Evolutionary conservation across 1,139 yeast genomes (phyloP).

Genomic region (Hanseniaspora uvarum): DNA sequence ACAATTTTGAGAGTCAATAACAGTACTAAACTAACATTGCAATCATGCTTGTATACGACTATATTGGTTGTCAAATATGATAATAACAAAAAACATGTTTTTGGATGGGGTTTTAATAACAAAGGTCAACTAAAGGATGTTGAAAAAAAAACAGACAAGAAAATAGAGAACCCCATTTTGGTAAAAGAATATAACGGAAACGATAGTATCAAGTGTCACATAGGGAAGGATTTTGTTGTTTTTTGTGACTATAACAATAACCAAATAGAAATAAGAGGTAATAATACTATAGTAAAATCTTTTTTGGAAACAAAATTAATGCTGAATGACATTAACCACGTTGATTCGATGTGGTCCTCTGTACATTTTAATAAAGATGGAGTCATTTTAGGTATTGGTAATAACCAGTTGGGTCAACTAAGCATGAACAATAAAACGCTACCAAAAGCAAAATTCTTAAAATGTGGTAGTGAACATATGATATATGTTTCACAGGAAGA

Average conservation of each 20-base stretch:
- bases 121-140: slow-evolving; percentile 51
- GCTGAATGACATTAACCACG: slow-evolving; percentile 15
- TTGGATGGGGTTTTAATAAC: slow-evolving; percentile 78
- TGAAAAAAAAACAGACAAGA: not conserved
- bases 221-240: slow-evolving; percentile 15
- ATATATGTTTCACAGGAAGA: slow-evolving; percentile 33
- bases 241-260: not conserved
- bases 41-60: slow-evolving; percentile 24
- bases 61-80: slow-evolving; percentile 26
- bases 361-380: slow-evolving; percentile 38
- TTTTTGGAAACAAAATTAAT: not conserved
- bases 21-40: slow-evolving; percentile 18
- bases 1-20: slow-evolving; percentile 22
- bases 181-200: not conserved
- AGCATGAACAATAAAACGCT: slow-evolving; percentile 28
- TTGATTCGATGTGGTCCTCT: slow-evolving; percentile 75
- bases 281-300: slow-evolving; percentile 21
- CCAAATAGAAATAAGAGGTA: slow-evolving; percentile 29
- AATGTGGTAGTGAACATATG: slow-evolving; percentile 85
- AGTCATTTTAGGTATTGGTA: slow-evolving; percentile 49
- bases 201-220: not conserved
- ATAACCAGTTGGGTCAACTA: slow-evolving; percentile 65
- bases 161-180: not conserved
- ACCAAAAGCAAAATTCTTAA: slow-evolving; percentile 25
- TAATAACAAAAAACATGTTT: slow-evolving; percentile 36